Evolutionary conservation across 768 basidiomycete species (phyloP), one percentile per base, ranked within the genome.

Genomic region (Rhodosporidiobolus sp.): DNA sequence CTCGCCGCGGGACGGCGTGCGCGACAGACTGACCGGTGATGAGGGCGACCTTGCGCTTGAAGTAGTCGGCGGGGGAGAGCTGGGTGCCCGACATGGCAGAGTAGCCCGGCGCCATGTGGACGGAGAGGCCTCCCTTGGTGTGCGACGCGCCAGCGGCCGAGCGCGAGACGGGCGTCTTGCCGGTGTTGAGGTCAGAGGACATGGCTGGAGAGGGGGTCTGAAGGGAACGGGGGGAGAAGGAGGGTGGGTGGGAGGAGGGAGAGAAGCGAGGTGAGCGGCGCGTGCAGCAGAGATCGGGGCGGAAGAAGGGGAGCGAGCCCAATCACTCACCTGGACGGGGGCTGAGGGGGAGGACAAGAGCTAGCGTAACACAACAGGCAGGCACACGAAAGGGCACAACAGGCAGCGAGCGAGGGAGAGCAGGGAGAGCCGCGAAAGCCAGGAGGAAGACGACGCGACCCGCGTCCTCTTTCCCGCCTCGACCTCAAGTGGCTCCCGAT

Each of bases 1-100:
- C 43, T 52, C 48, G 14, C 54, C 65, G 30, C 8, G 20, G 32
- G 17, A 14, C 22, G 20, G 46, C n/a, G 55, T 7, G 35, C 20
- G 54, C 48, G 14, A 24, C n/a, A 6, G 34, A 81, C 84, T 56
- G 79, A 91, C 94, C 94, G 77, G 91, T 91, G 76, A 97, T 90
- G 63, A 97, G 84, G 17, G 94, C 94, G 74, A 97, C 91, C 82
- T 95, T 96, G 82, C 94, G 88, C 83, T 90, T 89, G 77, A 86
- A 85, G 80, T 90, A 96, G 75, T 92, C 90, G 77, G 89, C 90
- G 17, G 75, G 75, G 19, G 69, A 17, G 30, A 56, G 50, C 55
- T 66, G 48, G 22, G 66, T 48, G 32, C 65, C 66, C 49, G 32
- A 48, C 20, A 58, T 34, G 52, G 63, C 65, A 14, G 64, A 54